Evolutionary conservation across 2,329 filamentous ascomycete species (phyloP), one percentile per base, ranked within the genome.

Genomic region (Colletotrichum cereale): DNA sequence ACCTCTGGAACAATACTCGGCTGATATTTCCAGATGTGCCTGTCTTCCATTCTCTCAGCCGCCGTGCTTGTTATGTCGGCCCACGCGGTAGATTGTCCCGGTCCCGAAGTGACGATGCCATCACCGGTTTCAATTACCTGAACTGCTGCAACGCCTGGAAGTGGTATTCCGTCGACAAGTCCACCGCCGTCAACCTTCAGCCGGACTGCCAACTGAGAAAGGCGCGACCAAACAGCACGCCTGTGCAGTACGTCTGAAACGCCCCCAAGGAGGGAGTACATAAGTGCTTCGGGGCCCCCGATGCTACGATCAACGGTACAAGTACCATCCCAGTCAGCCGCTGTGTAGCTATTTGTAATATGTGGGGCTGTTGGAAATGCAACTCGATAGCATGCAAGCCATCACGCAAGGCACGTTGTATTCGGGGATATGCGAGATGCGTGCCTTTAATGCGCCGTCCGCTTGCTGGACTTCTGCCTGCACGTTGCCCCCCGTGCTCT

Each of bases 151-250:
- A 31, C 0, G 11, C 8, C 10, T 57, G 62, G 62, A 36, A 60
- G 44, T 66, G 63, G 63, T 31, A 14, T 12, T 66, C 63, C 10
- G 14, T 31, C 24, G n/a, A 60, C n/a, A 31, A 60, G n/a, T 16
- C 42, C 21, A 66, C 63, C n/a, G 24, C n/a, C 6, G 56, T 66
- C 16, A 47, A 31, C 2, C 53, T 66, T 12, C 34, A 60, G n/a
- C 42, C 31, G n/a, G 63, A 66, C 47, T 66, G 63, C 29, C 42
- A 48, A 24, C 21, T 66, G 40, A 55, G 42, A 1, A 53, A 66
- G 63, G 21, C 53, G 14, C 60, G 40, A 24, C 63, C 63, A 18
- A 66, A 60, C 53, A 8, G 29, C 12, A 26, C 21, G 10, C 48
- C 53, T 12, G 29, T 66, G 53, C 18, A 14, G 7, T 24, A 31